Evolutionary conservation across 495 filamentous ascomycete genomes (phyloP).

Genomic region (Mycothermus thermophilus): DNA sequence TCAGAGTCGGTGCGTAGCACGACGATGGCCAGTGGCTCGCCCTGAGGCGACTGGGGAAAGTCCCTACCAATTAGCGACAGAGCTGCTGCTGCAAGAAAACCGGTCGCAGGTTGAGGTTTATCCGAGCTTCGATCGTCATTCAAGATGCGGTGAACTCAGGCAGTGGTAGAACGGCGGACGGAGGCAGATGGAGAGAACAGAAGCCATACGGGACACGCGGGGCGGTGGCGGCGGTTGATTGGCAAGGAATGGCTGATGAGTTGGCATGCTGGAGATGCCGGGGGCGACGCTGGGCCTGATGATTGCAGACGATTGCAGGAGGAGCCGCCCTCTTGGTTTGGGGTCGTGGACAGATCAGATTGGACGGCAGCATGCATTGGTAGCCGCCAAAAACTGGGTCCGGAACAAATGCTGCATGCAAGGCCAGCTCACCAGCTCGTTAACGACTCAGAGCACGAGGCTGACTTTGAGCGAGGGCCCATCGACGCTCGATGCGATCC

Average conservation of each 20-base stretch:
- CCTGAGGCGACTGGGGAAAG: too few relatives aligned
- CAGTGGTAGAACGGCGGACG: neutral
- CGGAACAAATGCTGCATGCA: conserved; percentile 18
- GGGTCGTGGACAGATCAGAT: conserved; percentile 21
- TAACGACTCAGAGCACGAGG: conserved; percentile 5
- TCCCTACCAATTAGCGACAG: too few relatives aligned
- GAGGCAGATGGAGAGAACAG: conserved; percentile 1
- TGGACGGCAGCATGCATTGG: conserved; percentile 10
- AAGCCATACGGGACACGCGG: conserved; percentile 5
- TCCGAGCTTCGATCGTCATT: too few relatives aligned
- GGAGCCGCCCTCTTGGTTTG: conserved; percentile 12
- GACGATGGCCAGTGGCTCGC: too few relatives aligned
- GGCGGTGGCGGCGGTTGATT: conserved; percentile 18
- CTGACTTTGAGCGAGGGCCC: neutral
- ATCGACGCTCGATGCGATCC: neutral
- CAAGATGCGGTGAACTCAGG: neutral
- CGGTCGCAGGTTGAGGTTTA: too few relatives aligned
- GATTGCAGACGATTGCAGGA: conserved; percentile 13
- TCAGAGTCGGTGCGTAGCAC: too few relatives aligned
- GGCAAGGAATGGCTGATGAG: conserved; percentile 14
- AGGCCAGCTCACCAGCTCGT: conserved; percentile 24
- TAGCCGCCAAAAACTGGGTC: conserved; percentile 14
- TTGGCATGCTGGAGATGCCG: conserved; percentile 11
- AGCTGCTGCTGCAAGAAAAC: too few relatives aligned
- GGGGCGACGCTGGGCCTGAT: conserved; percentile 10